A percentile compares a stretch with the other conserved stretches of the same genome.
These are phyloP conservation scores for Collybiopsis luxurians DNA, from an alignment of 768 basidiomycete species.

Conservation along the genomic window DNA sequence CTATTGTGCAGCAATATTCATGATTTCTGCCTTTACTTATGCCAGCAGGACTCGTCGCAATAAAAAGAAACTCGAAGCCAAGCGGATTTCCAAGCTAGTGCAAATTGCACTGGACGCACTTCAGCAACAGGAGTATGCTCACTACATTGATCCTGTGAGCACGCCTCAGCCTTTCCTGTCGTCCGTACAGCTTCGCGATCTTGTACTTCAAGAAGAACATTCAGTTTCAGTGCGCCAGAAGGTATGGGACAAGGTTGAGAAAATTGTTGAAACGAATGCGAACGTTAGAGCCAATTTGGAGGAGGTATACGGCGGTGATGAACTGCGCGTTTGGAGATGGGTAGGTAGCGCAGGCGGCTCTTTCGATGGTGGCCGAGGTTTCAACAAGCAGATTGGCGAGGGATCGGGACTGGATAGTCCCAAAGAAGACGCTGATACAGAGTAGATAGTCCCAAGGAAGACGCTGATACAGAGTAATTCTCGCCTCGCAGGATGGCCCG, in stretches of 20 bases:
- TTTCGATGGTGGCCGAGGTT: not conserved
- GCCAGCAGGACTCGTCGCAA: constrained; percentile 41
- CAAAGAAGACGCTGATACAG: no score
- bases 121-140: constrained; percentile 77
- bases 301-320: constrained; percentile 83
- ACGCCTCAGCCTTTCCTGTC: constrained; percentile 76
- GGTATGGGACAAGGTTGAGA: constrained; percentile 83
- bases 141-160: constrained; percentile 79
- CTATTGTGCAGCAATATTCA: constrained; percentile 29
- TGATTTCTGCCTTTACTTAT: constrained; percentile 24
- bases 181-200: constrained; percentile 84
- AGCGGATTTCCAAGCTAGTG: constrained; percentile 70
- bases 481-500: no score
- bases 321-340: constrained; percentile 91
- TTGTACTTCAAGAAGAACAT: constrained; percentile 79
- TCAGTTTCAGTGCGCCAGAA: constrained; percentile 61
- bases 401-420: not conserved
- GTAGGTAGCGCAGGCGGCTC: constrained; percentile 50
- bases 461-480: no score
- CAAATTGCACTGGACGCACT: constrained; percentile 78
- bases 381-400: not conserved
- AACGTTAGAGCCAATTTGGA: constrained; percentile 85
- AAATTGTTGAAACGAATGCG: constrained; percentile 84
- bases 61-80: constrained; percentile 53
- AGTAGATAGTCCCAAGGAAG: no score